Evolutionary conservation across 257 asterid genomes (phyloP), one percentile per base, ranked within the genome.

Genomic region (Hygrophila difformis): DNA sequence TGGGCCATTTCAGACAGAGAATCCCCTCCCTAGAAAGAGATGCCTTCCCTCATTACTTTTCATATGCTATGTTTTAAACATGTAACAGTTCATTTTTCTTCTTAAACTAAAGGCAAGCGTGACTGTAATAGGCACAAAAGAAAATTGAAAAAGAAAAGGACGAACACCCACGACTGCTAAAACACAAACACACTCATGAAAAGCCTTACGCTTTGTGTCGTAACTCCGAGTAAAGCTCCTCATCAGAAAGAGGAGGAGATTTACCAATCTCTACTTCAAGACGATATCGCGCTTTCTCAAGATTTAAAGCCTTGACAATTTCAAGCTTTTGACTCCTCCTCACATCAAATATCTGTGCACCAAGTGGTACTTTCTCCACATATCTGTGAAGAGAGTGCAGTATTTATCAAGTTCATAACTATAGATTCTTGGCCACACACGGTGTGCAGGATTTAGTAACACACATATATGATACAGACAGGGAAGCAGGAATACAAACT

Each of bases 251-350:
- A 46, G 93, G 92, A 46, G 96, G 96, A 58, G 95, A 80, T 86
- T 91, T 82, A 38, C 96, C 98, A 49, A 91, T 86, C 77, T 86
- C 96, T 36, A 78, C 96, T 74, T 91, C 95, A 53, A 91, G 69
- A 46, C 86, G 74, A 62, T 86, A 86, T n/a, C 89, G 79, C 3
- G 98, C 93, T 69, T 86, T 72, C 71, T 75, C 94, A 44, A 69
- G 41, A 59, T 77, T 91, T 60, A 91, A 60, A 63, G 77, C 78
- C 67, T 82, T 71, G 59, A 80, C 83, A 55, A 91, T 79, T 70
- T 91, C 78, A 64, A 78, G 91, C 68, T 91, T 91, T 53, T 86
- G 96, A 60, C 8, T 74, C 68, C 51, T 80, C 71, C 92, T 77
- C 63, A 89, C 77, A 51, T 86, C 98, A 57, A 89, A 92, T 69